A percentile compares a stretch with the other conserved stretches of the same genome.
phyloP scores from a whole-genome alignment of 2,329 filamentous ascomycete genomes.

The Clonostachys rosea region DNA sequence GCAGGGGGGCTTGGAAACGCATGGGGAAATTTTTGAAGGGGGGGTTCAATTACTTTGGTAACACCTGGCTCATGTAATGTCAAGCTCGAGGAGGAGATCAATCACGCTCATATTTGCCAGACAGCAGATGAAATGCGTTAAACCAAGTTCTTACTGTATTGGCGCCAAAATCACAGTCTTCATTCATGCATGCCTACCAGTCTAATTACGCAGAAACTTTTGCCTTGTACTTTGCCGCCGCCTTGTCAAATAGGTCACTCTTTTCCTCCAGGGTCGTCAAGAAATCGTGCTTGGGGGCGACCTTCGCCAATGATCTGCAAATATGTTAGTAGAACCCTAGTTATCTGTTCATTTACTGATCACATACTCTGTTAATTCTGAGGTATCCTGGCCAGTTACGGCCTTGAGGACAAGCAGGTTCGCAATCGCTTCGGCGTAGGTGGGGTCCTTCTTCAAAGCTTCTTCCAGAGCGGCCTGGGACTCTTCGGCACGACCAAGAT shows the following conservation, averaged over 20 bases:
- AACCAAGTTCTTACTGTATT: no score
- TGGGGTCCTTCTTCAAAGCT: constrained; percentile 69
- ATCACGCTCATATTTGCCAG: no score
- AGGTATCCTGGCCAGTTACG: constrained; percentile 67
- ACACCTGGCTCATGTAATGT: no score
- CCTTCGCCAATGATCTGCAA: constrained; percentile 47
- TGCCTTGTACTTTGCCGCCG: constrained; percentile 79
- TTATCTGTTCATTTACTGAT: neutral
- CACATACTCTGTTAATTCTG: constrained; percentile 58
- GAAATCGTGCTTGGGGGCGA: constrained; percentile 64
- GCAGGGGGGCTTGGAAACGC: no score
- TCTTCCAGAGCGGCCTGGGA: constrained; percentile 82
- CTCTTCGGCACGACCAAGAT: constrained; percentile 84
- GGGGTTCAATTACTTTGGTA: no score
- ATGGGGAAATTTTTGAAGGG: no score
- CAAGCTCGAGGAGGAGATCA: no score
- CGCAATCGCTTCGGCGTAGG: constrained; percentile 70
- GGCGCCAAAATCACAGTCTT: constrained; percentile 17
- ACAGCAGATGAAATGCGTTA: no score
- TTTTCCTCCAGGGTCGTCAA: constrained; percentile 77
- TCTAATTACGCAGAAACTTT: constrained; percentile 59
- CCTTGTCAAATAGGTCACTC: constrained; percentile 81
- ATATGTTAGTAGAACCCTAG: neutral
- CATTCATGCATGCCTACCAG: constrained; percentile 3
- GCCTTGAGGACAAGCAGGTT: constrained; percentile 79